Evolutionary conservation across 2,329 filamentous ascomycete genomes (phyloP).

Genomic region (Huntiella bhutanensis): DNA sequence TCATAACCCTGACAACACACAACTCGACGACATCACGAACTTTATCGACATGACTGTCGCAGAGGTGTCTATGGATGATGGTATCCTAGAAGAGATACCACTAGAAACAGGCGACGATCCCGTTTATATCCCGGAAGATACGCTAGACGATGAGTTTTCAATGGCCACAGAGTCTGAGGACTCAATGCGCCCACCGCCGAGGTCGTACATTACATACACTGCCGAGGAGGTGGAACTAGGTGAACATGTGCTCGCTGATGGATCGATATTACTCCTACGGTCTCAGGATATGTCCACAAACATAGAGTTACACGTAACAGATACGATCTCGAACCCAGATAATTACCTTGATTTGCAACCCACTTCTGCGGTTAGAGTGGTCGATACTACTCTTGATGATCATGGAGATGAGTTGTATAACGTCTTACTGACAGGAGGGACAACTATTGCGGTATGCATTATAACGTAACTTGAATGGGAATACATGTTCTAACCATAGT

Average conservation of each 20-base stretch:
- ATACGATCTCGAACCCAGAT: not conserved
- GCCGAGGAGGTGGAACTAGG: too few species aligned
- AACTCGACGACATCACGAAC: too few species aligned
- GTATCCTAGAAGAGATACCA: too few species aligned
- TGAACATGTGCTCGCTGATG: slow-evolving; percentile 4
- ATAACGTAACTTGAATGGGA: not conserved
- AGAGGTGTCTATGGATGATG: too few species aligned
- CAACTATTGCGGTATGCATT: not conserved
- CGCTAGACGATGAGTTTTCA: too few species aligned
- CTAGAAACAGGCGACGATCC: too few species aligned
- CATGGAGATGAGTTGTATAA: not conserved
- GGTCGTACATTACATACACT: too few species aligned
- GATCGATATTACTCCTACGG: slow-evolving; percentile 1
- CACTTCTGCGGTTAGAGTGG: not conserved
- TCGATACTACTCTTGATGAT: not conserved
- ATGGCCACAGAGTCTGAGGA: too few species aligned
- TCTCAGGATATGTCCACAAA: slow-evolving; percentile 11
- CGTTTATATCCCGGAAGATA: too few species aligned
- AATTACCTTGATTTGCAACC: not conserved
- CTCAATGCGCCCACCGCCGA: too few species aligned
- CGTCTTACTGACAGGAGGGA: not conserved
- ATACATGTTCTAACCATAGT: not conserved
- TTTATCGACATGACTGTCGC: too few species aligned
- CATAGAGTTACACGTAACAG: slow-evolving; percentile 29
- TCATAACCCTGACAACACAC: too few species aligned